A percentile compares a stretch with the other conserved stretches of the same genome.
Evolutionary conservation across 768 basidiomycete species (phyloP).

Genomic region (Favolaschia claudopus): DNA sequence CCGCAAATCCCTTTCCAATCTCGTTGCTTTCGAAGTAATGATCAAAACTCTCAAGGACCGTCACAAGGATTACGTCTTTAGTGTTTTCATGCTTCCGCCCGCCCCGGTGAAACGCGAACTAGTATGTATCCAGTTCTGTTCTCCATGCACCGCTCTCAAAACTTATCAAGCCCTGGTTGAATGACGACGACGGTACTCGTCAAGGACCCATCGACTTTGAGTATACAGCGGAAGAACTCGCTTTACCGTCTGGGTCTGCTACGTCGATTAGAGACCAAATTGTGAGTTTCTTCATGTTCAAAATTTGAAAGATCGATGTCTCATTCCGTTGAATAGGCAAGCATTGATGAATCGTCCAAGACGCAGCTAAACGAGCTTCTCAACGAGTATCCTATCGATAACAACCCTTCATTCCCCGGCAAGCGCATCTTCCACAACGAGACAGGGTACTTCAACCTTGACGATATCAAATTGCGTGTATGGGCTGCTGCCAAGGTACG

Average conservation of each 20-base stretch:
- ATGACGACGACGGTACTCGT: background rate
- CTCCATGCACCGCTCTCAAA: background rate
- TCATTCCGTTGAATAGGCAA: background rate
- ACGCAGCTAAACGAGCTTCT: background rate
- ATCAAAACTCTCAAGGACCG: background rate
- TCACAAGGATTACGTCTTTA: background rate
- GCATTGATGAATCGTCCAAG: background rate
- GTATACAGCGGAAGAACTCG: background rate
- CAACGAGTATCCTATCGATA: background rate
- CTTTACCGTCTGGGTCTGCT: background rate
- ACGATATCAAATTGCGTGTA: background rate
- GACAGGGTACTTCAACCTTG: background rate
- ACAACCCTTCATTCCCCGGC: background rate
- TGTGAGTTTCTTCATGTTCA: background rate
- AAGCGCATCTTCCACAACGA: background rate
- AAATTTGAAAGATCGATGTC: background rate
- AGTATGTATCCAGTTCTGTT: background rate
- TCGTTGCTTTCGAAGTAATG: background rate
- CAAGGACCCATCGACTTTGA: background rate
- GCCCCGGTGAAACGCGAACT: background rate
- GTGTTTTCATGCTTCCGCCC: background rate
- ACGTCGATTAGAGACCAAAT: background rate
- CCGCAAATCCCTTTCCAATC: background rate
- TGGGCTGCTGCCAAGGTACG: no score
- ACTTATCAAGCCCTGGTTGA: background rate